phyloP scores from a whole-genome alignment of 106 monocot genomes.

The Apostasia shenzhenica region DNA sequence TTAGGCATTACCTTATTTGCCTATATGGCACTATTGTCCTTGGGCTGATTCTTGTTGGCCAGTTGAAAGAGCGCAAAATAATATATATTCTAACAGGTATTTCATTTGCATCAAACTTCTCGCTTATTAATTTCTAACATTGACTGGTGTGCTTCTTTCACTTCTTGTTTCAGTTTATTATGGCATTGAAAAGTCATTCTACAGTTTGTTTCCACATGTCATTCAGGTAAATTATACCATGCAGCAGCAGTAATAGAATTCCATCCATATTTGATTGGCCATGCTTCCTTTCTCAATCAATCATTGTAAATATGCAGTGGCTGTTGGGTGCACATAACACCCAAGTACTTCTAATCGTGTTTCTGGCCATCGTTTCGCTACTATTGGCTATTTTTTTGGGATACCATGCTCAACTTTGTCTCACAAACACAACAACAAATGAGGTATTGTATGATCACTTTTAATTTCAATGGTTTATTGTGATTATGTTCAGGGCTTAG shows the following conservation, averaged over 20 bases:
- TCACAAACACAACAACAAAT: constrained; percentile 92
- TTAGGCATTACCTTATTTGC: constrained; percentile 83
- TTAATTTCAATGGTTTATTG: not conserved
- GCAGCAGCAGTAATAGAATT: not conserved
- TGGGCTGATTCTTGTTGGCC: constrained; percentile 69
- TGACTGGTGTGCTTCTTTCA: constrained; percentile 4
- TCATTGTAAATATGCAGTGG: constrained; percentile 55
- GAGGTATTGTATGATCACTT: constrained; percentile 40
- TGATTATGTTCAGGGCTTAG: too few species aligned
- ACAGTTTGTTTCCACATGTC: constrained; percentile 69
- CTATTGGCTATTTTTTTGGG: constrained; percentile 83
- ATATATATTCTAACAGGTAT: constrained; percentile 85
- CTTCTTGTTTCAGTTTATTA: constrained; percentile 66
- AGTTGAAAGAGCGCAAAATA: constrained; percentile 68
- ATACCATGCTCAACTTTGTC: constrained; percentile 86
- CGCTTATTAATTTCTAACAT: not conserved
- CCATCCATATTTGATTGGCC: not conserved
- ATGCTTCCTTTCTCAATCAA: not conserved
- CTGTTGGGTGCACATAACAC: constrained; percentile 71
- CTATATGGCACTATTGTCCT: constrained; percentile 64
- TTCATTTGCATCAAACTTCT: constrained; percentile 5
- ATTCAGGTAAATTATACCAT: constrained; percentile 53
- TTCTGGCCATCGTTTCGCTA: constrained; percentile 54
- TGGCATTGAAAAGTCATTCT: constrained; percentile 74
- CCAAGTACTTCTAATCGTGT: constrained; percentile 75